A percentile compares a stretch with the other conserved stretches of the same genome.
phyloP scores from a whole-genome alignment of 2,329 filamentous ascomycete species.

The Diaporthe sp. region DNA sequence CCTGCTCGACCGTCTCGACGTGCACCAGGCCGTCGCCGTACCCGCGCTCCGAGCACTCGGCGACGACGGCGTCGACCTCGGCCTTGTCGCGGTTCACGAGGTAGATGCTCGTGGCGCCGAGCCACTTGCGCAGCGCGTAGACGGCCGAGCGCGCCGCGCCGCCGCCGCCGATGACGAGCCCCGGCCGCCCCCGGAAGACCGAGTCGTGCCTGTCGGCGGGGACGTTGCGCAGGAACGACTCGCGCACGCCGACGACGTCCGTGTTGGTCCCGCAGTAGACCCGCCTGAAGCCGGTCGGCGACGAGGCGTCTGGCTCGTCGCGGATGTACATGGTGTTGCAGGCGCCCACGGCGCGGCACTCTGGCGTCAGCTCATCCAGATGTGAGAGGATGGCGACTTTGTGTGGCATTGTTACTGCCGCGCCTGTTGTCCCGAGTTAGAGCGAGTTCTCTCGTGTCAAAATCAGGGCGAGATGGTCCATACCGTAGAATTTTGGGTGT shows the following conservation, averaged over 20 bases:
- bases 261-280: slow-evolving; percentile 83
- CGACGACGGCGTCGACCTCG: slow-evolving; percentile 77
- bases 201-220: slow-evolving; percentile 56
- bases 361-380: slow-evolving; percentile 80
- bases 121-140: slow-evolving; percentile 79
- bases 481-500: slow-evolving; percentile 74
- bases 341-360: slow-evolving; percentile 81
- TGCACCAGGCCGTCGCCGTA: slow-evolving; percentile 73
- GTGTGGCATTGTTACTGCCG: slow-evolving; percentile 86
- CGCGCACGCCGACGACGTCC: slow-evolving; percentile 83
- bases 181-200: slow-evolving; percentile 72
- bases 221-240: slow-evolving; percentile 75
- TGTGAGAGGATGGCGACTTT: slow-evolving; percentile 83
- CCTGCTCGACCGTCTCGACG: slow-evolving; percentile 73
- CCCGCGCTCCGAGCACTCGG: slow-evolving; percentile 71
- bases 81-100: slow-evolving; percentile 79
- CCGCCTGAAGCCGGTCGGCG: slow-evolving; percentile 54
- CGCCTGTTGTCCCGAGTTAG: slow-evolving; percentile 59
- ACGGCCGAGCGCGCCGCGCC: slow-evolving; percentile 84
- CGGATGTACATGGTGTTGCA: slow-evolving; percentile 84
- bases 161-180: slow-evolving; percentile 82
- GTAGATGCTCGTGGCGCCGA: slow-evolving; percentile 79
- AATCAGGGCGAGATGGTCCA: slow-evolving; percentile 36
- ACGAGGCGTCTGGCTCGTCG: slow-evolving; percentile 54
- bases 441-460: not conserved